Base-by-base conservation (phyloP, 2,329 filamentous ascomycete genomes). In the Paecilomyces sp. region DNA sequence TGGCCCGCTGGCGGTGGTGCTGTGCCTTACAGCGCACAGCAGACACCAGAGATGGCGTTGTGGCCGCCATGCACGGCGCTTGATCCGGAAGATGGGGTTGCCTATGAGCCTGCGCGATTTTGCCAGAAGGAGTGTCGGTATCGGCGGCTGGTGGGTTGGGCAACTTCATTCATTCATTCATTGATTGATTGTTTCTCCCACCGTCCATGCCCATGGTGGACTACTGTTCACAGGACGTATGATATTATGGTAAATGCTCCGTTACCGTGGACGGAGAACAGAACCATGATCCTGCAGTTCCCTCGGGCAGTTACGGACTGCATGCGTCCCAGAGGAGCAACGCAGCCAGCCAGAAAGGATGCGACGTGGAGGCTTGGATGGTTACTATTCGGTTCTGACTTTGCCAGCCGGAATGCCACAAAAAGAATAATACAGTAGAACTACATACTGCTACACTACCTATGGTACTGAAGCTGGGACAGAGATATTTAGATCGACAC, bases 61-160 rank as follows among this genome's bases (percentile, higher is more conserved):
- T 53, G 36, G 22, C 36, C n/a, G 18, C 25, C n/a, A 56, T 56
- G 55, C 55, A 56, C 8, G 55, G 33, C 36, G 55, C 55, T 56
- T 25, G 31, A 56, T 56, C 34, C 33, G 55, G 55, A 56, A 56
- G 36, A 56, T 56, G 22, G 55, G 55, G 11, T 33, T 34, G 30
- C 30, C 30, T 31, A 24, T 33, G 25, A 33, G 9, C 25, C 18
- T 55, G 33, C 30, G 28, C 28, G 33, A 33, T 55, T 55, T 28
- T 33, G 54, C 18, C 7, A 33, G 31, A 15, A 13, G 54, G 5
- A 28, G 30, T 34, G 33, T 36, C 54, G 54, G 51, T 53, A 30
- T 53, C 25, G 51, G 18, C 51, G 51, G 51, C 51, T n/a, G 25
- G 51, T 53, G 51, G 22, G 51, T 30, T 53, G 51, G 51, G 51